Evolutionary conservation across 2,329 filamentous ascomycete species (phyloP).

Genomic region (Beauveria scarabaeidicola): DNA sequence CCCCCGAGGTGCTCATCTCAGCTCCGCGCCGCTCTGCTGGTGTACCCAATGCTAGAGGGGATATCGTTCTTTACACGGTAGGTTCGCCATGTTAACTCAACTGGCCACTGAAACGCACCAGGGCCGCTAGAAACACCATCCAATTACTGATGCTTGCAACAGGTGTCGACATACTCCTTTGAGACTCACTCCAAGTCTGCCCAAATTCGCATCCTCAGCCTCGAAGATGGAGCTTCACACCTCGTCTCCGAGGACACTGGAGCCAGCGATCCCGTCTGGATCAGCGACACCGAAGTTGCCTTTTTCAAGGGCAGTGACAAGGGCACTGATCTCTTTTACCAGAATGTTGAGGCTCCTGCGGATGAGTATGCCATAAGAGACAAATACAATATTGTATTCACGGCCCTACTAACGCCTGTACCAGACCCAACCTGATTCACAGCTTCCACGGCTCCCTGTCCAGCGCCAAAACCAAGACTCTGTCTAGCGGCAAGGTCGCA

Average conservation of each 20-base stretch:
- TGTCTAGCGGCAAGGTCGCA: slow-evolving; percentile 41
- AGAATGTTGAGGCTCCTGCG: slow-evolving; percentile 25
- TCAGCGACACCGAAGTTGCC: slow-evolving; percentile 56
- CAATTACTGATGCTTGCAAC: neutral
- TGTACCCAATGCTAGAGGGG: slow-evolving; percentile 59
- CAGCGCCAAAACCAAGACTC: slow-evolving; percentile 49
- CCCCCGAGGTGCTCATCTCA: slow-evolving; percentile 67
- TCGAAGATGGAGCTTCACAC: slow-evolving; percentile 55
- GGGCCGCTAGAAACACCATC: neutral
- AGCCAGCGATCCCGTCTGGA: slow-evolving; percentile 67
- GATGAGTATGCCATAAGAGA: slow-evolving; percentile 27
- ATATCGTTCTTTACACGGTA: slow-evolving; percentile 56
- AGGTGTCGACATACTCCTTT: slow-evolving; percentile 73
- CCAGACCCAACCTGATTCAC: slow-evolving; percentile 33
- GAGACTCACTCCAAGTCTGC: slow-evolving; percentile 58
- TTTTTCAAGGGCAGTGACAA: slow-evolving; percentile 44
- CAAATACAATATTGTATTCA: neutral
- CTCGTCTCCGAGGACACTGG: slow-evolving; percentile 56
- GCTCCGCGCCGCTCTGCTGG: slow-evolving; percentile 65
- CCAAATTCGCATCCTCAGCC: slow-evolving; percentile 64
- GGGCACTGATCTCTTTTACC: slow-evolving; percentile 38
- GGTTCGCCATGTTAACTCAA: slow-evolving; percentile 13
- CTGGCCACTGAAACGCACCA: neutral
- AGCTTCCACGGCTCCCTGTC: slow-evolving; percentile 44
- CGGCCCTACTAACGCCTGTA: slow-evolving; percentile 8